phyloP scores from a whole-genome alignment of 352 stramenopile genomes.

The Globisporangium nodosum region DNA sequence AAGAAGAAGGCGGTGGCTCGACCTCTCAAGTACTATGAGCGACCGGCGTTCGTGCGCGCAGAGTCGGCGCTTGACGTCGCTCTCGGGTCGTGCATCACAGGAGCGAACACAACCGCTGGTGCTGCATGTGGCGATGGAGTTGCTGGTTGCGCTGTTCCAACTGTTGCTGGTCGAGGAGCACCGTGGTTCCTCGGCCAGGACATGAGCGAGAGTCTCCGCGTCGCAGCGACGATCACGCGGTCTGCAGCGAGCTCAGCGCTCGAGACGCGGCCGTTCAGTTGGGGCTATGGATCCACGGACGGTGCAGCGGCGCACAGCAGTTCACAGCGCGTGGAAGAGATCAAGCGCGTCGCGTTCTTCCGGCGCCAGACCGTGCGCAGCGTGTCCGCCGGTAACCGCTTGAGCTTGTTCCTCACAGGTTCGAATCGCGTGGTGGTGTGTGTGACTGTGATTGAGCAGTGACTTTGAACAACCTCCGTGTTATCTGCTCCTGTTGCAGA shows the following conservation, averaged over 20 bases:
- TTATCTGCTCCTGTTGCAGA: conserved; percentile 8
- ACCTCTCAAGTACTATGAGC: conserved; percentile 44
- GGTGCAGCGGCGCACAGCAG: conserved; percentile 36
- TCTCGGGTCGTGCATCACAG: background rate
- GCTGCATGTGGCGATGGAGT: background rate
- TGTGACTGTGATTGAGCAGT: too few species aligned
- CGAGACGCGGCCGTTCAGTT: conserved; percentile 31
- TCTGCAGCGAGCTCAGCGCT: conserved; percentile 20
- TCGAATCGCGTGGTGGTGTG: background rate
- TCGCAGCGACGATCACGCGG: conserved; percentile 35
- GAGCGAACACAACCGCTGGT: background rate
- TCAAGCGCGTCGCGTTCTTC: conserved; percentile 36
- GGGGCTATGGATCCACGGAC: conserved; percentile 50
- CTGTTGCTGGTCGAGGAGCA: background rate
- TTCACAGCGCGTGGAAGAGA: conserved; percentile 15
- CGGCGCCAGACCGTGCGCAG: conserved; percentile 26
- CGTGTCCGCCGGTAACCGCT: conserved; percentile 41
- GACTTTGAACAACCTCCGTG: too few species aligned
- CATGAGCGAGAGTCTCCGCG: conserved; percentile 31
- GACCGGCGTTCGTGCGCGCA: conserved; percentile 23
- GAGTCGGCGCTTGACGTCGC: conserved; percentile 22
- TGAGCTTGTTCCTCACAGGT: conserved; percentile 64
- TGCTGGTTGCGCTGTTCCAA: too few species aligned
- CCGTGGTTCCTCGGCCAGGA: conserved; percentile 18
- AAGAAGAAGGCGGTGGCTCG: conserved; percentile 35